Percentiles rank a stretch among this genome's conserved stretches.
Evolutionary conservation across 2,329 filamentous ascomycete genomes (phyloP).

Genomic region (Aureobasidium musti): DNA sequence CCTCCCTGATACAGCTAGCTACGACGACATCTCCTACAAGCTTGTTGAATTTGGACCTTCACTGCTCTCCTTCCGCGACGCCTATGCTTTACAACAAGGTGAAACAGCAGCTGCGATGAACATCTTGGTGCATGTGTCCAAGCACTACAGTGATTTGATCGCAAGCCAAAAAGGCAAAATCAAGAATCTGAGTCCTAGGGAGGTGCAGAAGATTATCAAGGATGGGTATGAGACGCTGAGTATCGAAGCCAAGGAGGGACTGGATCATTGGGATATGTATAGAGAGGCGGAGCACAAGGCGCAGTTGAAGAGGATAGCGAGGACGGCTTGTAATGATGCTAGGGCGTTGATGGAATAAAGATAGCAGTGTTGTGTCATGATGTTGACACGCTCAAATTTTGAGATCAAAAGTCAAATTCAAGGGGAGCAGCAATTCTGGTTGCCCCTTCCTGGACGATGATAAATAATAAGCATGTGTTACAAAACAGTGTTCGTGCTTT

Average conservation of each 20-base stretch:
- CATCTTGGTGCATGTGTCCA: conserved; percentile 77
- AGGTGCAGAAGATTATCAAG: conserved; percentile 90
- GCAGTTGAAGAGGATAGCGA: conserved; percentile 82
- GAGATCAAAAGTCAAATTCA: not conserved
- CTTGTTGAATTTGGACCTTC: conserved; percentile 88
- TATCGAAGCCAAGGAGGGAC: conserved; percentile 82
- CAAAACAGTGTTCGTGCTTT: not conserved
- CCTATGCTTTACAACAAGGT: conserved; percentile 54
- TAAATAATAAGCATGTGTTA: not conserved
- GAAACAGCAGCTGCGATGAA: conserved; percentile 68
- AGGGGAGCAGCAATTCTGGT: not conserved
- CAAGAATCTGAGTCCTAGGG: conserved; percentile 74
- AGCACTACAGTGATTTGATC: conserved; percentile 84
- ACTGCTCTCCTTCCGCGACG: conserved; percentile 77
- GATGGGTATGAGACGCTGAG: conserved; percentile 94
- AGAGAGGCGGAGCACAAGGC: conserved; percentile 83
- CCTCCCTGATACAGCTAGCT: conserved; percentile 79
- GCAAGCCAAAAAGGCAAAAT: conserved; percentile 59
- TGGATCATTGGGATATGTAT: conserved; percentile 84
- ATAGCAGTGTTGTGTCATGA: not conserved
- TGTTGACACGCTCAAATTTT: not conserved
- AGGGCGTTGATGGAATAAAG: conserved; percentile 39
- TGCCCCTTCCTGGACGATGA: not conserved
- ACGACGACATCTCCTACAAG: conserved; percentile 98
- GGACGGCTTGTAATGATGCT: conserved; percentile 73